Conservation (phyloP, 306 rosid species). For the Ormosia emarginata region DNA sequence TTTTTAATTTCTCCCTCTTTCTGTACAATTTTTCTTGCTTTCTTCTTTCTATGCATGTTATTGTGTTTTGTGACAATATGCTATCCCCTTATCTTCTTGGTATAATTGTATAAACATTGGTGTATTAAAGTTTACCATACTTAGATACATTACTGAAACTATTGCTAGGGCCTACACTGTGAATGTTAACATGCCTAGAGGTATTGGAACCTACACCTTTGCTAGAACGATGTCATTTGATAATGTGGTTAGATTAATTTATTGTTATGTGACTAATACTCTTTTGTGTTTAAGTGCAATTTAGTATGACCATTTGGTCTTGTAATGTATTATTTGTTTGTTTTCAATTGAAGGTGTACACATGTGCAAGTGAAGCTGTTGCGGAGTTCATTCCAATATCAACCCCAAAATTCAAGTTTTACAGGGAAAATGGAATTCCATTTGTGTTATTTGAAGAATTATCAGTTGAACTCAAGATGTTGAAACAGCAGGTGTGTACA, state of each 20-base stretch:
- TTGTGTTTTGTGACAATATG: not conserved
- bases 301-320: not conserved
- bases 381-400: constrained; percentile 59
- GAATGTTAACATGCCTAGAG: constrained; percentile 4
- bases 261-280: not conserved
- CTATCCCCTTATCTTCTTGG: not conserved
- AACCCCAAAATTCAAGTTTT: constrained; percentile 65
- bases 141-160: not conserved
- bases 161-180: not conserved
- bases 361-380: constrained; percentile 67
- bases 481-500: constrained; percentile 52
- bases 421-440: constrained; percentile 30
- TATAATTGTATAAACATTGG: not conserved
- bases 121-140: not conserved
- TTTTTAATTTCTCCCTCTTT: constrained; percentile 9
- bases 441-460: constrained; percentile 23
- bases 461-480: constrained; percentile 17
- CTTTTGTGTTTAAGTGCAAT: not conserved
- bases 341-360: constrained; percentile 64
- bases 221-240: constrained; percentile 1
- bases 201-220: not conserved
- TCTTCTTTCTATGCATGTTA: not conserved
- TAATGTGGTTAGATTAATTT: not conserved
- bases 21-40: not conserved
- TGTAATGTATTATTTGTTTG: not conserved